Evolutionary conservation across 345 rosid species (phyloP).

Genomic region (Aethionema arabicum): DNA sequence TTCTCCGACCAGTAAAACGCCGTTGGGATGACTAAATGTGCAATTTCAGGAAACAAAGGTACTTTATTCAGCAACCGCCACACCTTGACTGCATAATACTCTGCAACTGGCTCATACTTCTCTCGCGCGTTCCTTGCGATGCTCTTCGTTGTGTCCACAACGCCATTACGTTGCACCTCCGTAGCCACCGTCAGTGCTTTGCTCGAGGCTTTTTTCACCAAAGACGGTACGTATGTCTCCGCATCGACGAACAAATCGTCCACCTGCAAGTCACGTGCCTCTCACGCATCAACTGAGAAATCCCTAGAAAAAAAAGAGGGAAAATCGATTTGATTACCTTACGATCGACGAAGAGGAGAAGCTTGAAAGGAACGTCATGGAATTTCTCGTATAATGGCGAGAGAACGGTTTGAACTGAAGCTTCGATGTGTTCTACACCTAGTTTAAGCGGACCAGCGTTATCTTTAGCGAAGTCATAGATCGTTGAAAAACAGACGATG

Average conservation of each 20-base stretch:
- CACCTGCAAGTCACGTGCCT: conserved; percentile 44
- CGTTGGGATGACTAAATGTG: conserved; percentile 52
- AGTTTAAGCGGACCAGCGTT: conserved; percentile 70
- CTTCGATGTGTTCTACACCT: conserved; percentile 67
- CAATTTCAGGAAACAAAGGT: conserved; percentile 57
- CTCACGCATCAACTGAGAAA: background rate
- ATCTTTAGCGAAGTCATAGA: conserved; percentile 71
- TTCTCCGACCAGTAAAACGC: conserved; percentile 67
- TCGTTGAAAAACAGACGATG: conserved; percentile 41
- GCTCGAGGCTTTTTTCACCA: conserved; percentile 58
- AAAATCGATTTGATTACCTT: conserved; percentile 42
- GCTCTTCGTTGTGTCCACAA: conserved; percentile 47
- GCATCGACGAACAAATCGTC: conserved; percentile 48
- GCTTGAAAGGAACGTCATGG: conserved; percentile 53
- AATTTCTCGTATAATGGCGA: conserved; percentile 63
- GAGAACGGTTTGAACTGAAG: conserved; percentile 52
- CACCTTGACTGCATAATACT: conserved; percentile 48
- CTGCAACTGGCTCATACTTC: conserved; percentile 61
- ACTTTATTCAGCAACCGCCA: conserved; percentile 58
- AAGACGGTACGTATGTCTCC: conserved; percentile 54
- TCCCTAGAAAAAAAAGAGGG: background rate
- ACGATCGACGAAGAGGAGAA: conserved; percentile 66
- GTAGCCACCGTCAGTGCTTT: conserved; percentile 56
- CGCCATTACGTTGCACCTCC: conserved; percentile 61
- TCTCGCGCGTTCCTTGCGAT: conserved; percentile 37